Conservation (phyloP, 1,284 basidiomycete genomes). For the Coriolopsis trogii region DNA sequence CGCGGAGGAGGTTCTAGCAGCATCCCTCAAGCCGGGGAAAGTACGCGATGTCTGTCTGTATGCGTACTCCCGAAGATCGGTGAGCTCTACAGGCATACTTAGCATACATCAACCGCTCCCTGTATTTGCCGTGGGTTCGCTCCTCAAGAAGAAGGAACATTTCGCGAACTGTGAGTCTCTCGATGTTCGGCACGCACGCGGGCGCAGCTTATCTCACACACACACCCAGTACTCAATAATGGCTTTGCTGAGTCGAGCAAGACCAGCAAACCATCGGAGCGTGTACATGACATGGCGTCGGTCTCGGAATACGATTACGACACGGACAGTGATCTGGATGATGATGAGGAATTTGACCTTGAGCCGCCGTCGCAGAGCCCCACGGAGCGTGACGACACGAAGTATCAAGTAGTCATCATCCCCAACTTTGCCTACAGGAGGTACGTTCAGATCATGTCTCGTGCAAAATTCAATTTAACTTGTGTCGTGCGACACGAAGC, state of each 20-base stretch:
- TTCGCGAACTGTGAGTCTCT: constrained; percentile 22
- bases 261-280: background rate
- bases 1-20: background rate
- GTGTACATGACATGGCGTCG: constrained; percentile 1
- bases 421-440: constrained; percentile 21
- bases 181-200: too few relatives aligned
- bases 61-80: constrained; percentile 14
- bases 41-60: constrained; percentile 23
- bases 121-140: constrained; percentile 16
- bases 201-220: too few relatives aligned
- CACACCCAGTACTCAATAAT: background rate
- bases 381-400: background rate
- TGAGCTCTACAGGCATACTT: background rate
- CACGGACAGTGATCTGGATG: constrained; percentile 27
- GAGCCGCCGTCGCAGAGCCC: background rate
- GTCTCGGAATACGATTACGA: constrained; percentile 25
- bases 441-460: background rate
- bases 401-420: constrained; percentile 16
- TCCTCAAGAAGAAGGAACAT: constrained; percentile 17
- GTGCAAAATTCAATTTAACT: constrained; percentile 15
- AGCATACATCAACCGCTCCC: constrained; percentile 16
- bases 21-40: constrained; percentile 2
- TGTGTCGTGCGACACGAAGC: background rate
- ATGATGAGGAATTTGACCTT: constrained; percentile 3
- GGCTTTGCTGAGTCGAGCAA: too few relatives aligned